These are phyloP conservation scores for Aspergillus sclerotioniger DNA, from an alignment of 495 filamentous ascomycete species.

Conservation along the genomic window DNA sequence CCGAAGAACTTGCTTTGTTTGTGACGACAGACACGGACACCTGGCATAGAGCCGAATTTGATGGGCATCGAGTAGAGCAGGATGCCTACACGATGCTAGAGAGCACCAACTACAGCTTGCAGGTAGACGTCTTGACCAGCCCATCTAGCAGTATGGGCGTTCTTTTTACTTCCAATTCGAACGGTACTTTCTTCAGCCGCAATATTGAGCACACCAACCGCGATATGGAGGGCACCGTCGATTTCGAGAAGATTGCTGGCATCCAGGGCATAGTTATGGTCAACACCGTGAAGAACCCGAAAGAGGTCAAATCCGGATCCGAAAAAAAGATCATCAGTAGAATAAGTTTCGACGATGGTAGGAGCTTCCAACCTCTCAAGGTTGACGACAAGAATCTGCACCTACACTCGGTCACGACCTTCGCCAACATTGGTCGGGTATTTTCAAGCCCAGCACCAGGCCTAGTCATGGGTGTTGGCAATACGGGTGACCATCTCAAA, in stretches of 20 bases:
- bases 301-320: constrained; percentile 60
- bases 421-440: constrained; percentile 75
- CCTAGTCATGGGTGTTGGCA: constrained; percentile 88
- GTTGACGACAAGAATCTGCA: constrained; percentile 62
- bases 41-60: constrained; percentile 94
- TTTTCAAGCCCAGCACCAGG: constrained; percentile 94
- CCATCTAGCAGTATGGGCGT: constrained; percentile 70
- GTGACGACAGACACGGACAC: constrained; percentile 72
- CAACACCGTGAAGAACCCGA: constrained; percentile 83
- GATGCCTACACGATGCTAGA: constrained; percentile 92
- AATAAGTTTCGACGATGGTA: constrained; percentile 94
- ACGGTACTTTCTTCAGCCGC: constrained; percentile 89
- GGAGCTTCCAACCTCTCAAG: constrained; percentile 69
- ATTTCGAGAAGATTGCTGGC: constrained; percentile 87
- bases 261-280: constrained; percentile 91
- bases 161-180: constrained; percentile 90
- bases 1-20: constrained; percentile 86
- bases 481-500: constrained; percentile 71
- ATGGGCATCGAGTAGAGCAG: constrained; percentile 72
- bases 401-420: constrained; percentile 84
- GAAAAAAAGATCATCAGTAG: constrained; percentile 67
- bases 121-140: constrained; percentile 83
- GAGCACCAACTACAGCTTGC: constrained; percentile 94
- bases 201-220: constrained; percentile 92
- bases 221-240: constrained; percentile 65